Conservation (phyloP, 148 eudicot species). For the Rhododendron henanense region DNA sequence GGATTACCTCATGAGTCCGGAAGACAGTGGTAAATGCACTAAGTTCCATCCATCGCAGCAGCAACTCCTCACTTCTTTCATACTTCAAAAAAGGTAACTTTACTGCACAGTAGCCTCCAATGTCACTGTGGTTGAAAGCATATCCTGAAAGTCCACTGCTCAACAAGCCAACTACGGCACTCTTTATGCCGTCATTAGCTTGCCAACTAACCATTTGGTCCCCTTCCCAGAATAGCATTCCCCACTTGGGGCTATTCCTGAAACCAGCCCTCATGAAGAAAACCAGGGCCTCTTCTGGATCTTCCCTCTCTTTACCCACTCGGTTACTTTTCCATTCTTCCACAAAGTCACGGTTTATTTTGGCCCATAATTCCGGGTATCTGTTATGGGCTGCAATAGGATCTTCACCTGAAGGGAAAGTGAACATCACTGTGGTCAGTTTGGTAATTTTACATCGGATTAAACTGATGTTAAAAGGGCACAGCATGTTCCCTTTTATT, state of each 20-base stretch:
- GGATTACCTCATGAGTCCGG: conserved; percentile 89
- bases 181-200: conserved; percentile 87
- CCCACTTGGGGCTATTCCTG: conserved; percentile 90
- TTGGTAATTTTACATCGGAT: not conserved
- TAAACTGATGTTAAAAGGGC: not conserved
- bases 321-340: conserved; percentile 67
- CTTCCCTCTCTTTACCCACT: conserved; percentile 51
- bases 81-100: conserved; percentile 87
- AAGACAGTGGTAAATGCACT: conserved; percentile 87
- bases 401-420: conserved; percentile 66
- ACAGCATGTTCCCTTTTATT: not conserved
- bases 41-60: conserved; percentile 96
- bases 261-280: conserved; percentile 99
- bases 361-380: conserved; percentile 96
- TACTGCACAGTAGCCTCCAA: conserved; percentile 94
- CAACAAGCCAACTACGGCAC: conserved; percentile 86
- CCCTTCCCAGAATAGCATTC: conserved; percentile 99
- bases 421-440: not conserved
- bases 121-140: conserved; percentile 94
- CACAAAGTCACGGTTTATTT: conserved; percentile 78
- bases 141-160: conserved; percentile 89
- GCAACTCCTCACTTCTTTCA: conserved; percentile 73
- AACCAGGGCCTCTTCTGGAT: conserved; percentile 64
- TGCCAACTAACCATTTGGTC: conserved; percentile 99
- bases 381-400: conserved; percentile 94